Conservation (phyloP, 345 rosid species). For the Arabidopsis thaliana region DNA sequence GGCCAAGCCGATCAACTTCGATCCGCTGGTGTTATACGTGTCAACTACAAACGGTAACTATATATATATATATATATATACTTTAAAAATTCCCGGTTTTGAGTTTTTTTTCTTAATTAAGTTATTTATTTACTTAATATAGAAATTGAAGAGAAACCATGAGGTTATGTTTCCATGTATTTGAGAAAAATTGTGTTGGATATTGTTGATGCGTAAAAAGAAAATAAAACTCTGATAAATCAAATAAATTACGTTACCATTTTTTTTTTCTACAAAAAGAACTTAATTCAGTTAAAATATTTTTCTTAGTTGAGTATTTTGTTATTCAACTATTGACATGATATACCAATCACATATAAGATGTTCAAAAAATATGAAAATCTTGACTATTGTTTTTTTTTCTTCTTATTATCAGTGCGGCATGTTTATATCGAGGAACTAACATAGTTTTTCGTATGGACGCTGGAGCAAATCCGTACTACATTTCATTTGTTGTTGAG, state of each 20-base stretch:
- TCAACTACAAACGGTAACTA: constrained; percentile 57
- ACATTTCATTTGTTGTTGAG: constrained; percentile 54
- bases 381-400: background rate
- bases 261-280: background rate
- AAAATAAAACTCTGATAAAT: background rate
- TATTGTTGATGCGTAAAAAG: background rate
- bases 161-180: background rate
- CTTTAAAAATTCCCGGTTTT: too few species aligned
- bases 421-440: constrained; percentile 54
- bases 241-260: background rate
- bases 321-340: background rate
- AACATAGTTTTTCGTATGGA: constrained; percentile 55
- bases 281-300: background rate
- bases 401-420: constrained; percentile 43
- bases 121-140: background rate
- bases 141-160: too few species aligned
- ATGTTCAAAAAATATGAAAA: background rate
- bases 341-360: background rate
- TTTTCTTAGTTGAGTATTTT: background rate
- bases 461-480: constrained; percentile 59
- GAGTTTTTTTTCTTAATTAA: too few species aligned
- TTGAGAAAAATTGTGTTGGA: background rate
- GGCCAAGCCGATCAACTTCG: constrained; percentile 61
- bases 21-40: constrained; percentile 56
- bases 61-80: too few species aligned